Evolutionary conservation across 192 early-diverging fungal genomes (phyloP).

Genomic region (Backusella australiensis): DNA sequence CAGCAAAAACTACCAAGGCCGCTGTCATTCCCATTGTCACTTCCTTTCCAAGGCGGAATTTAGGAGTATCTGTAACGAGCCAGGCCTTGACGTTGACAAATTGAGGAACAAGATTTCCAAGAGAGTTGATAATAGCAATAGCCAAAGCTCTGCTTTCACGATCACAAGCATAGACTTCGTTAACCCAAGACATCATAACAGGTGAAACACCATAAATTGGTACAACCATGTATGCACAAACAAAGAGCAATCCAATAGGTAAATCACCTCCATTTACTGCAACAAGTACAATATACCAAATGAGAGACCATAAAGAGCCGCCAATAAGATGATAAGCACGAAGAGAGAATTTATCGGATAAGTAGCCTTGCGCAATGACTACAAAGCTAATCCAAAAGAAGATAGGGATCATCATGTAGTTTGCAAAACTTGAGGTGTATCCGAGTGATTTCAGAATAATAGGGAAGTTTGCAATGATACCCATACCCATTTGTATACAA

Average conservation of each 20-base stretch:
- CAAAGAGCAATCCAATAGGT: slow-evolving; percentile 16
- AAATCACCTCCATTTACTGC: slow-evolving; percentile 24
- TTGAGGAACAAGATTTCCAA: slow-evolving; percentile 28
- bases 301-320: slow-evolving; percentile 2
- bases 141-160: slow-evolving; percentile 27
- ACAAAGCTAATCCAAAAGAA: slow-evolving; percentile 25
- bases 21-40: slow-evolving; percentile 7
- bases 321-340: slow-evolving; percentile 21
- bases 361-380: slow-evolving; percentile 22
- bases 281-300: slow-evolving; percentile 26
- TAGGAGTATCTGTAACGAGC: slow-evolving; percentile 11
- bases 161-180: slow-evolving; percentile 26
- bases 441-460: slow-evolving; percentile 43
- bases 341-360: slow-evolving; percentile 10
- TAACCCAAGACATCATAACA: slow-evolving; percentile 29
- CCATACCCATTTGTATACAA: slow-evolving; percentile 28
- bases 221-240: slow-evolving; percentile 18
- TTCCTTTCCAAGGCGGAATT: slow-evolving; percentile 11
- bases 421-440: slow-evolving; percentile 33
- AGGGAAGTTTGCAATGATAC: slow-evolving; percentile 31
- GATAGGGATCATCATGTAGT: slow-evolving; percentile 42
- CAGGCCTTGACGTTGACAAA: slow-evolving; percentile 24
- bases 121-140: slow-evolving; percentile 24
- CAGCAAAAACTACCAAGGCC: background rate
- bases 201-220: slow-evolving; percentile 25